Base-by-base conservation (phyloP, 2,329 filamentous ascomycete genomes). In the Nemania abortiva region DNA sequence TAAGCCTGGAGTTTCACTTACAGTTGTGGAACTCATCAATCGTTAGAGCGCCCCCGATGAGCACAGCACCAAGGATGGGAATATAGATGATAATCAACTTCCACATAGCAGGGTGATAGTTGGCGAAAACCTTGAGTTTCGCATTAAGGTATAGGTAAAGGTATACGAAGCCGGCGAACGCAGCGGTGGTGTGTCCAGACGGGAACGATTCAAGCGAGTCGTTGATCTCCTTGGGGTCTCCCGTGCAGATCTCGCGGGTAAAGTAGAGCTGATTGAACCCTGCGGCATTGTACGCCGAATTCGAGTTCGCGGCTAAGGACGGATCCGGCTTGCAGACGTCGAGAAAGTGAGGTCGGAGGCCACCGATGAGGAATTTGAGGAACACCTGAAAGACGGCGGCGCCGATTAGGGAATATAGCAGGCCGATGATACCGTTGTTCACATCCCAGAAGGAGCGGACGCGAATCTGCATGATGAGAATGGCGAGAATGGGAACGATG, bases 351-450 rank as follows among this genome's bases (percentile, higher is more conserved):
- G 91, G 91, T n/a, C 90, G 86, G 22, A 91, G 82, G 15, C 91
- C 91, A 15, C 91, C 91, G 70, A 94, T 92, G 50, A 93, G 86
- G 86, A 87, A 91, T 80, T 94, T 94, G 77, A 93, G 75, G 76
- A 93, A 90, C 72, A 93, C 91, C 76, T 94, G 91, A 82, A 94
- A 92, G 58, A 93, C 88, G n/a, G 90, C 89, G 3, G 90, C 90
- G 6, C 86, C 84, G 80, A 93, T 91, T 70, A 93, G 85, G 0
- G 88, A 84, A 82, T 93, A 93, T 0, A 93, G 80, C 0, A 93
- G 85, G 15, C 91, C 91, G 56, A 92, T 84, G 57, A 90, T 82
- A 53, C 87, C 91, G 77, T 93, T 93, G 82, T 93, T 93, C 75
- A 89, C 82, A 65, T 91, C 89, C 89, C 89, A 91, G 81, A 91